Conservation (phyloP, 179 eudicot species). For the Silene coronaria region DNA sequence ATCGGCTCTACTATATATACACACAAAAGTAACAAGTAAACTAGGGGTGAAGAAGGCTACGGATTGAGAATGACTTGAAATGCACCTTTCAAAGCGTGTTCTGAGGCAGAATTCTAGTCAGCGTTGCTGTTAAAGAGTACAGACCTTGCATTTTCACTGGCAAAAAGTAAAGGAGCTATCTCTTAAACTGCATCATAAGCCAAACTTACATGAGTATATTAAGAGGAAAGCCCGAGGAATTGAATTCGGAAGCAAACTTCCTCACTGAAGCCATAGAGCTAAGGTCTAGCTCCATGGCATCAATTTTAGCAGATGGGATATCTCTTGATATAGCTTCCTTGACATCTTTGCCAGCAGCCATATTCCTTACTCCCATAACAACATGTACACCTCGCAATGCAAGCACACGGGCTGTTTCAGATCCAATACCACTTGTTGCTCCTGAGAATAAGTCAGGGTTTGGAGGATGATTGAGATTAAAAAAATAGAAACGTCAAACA, state of each 20-base stretch:
- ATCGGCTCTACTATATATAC: too few species aligned
- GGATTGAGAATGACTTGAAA: background rate
- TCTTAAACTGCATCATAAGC: background rate
- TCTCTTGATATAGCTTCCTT: constrained; percentile 48
- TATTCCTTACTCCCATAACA: constrained; percentile 54
- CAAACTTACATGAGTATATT: constrained; percentile 70
- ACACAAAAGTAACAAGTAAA: too few species aligned
- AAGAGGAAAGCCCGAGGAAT: constrained; percentile 56
- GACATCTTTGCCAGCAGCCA: constrained; percentile 48
- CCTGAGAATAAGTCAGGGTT: constrained; percentile 26
- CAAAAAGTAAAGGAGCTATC: background rate
- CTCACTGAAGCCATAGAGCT: constrained; percentile 59
- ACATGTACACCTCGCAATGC: constrained; percentile 63
- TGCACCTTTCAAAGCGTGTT: background rate
- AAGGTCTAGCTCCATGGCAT: constrained; percentile 65
- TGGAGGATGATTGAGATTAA: background rate
- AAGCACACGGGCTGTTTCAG: constrained; percentile 67
- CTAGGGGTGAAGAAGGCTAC: background rate
- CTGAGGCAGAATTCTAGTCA: background rate
- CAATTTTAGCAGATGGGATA: constrained; percentile 45
- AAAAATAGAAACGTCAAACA: background rate
- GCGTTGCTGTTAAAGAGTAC: too few species aligned
- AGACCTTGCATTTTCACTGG: too few species aligned
- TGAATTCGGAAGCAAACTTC: constrained; percentile 49
- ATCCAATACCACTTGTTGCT: constrained; percentile 81